Evolutionary conservation across 2,329 filamentous ascomycete genomes (phyloP).

Genomic region (Tolypocladium guangdongense): DNA sequence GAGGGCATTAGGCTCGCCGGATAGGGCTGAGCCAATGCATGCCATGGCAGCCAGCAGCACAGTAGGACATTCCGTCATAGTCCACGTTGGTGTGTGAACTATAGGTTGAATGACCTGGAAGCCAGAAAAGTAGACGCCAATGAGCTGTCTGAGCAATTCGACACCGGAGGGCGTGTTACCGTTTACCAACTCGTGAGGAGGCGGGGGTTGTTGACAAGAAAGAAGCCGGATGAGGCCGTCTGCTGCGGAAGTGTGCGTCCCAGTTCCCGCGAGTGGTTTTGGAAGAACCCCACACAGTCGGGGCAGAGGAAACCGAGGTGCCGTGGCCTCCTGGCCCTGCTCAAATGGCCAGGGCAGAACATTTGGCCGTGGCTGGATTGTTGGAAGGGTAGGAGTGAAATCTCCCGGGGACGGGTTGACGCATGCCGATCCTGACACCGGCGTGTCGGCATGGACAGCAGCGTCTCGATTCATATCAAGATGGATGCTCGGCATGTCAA

Average conservation of each 20-base stretch:
- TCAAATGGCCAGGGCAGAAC: slow-evolving; percentile 11
- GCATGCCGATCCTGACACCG: not conserved
- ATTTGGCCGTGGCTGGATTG: not conserved
- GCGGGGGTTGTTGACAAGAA: slow-evolving; percentile 11
- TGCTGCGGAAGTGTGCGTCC: slow-evolving; percentile 1
- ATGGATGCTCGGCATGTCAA: slow-evolving; percentile 7
- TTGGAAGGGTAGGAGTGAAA: not conserved
- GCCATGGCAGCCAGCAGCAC: slow-evolving; percentile 17
- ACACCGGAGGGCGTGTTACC: slow-evolving; percentile 8
- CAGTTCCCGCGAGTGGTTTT: not conserved
- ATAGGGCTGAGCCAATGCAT: slow-evolving; percentile 16
- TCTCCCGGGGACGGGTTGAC: not conserved
- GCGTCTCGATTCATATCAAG: not conserved
- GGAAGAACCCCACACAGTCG: slow-evolving; percentile 11
- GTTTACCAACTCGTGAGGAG: slow-evolving; percentile 5
- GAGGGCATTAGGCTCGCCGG: slow-evolving; percentile 4
- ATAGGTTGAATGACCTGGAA: slow-evolving; percentile 19
- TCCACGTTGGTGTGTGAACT: slow-evolving; percentile 18
- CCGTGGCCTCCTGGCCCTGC: slow-evolving; percentile 6
- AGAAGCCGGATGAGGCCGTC: slow-evolving; percentile 11
- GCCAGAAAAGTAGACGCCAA: slow-evolving; percentile 12
- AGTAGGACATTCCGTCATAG: slow-evolving; percentile 10
- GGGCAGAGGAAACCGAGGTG: slow-evolving; percentile 7
- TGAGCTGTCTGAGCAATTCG: slow-evolving; percentile 10
- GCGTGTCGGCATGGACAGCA: not conserved